Base-by-base conservation (phyloP, 1,284 basidiomycete genomes). In the Malassezia caprae region DNA sequence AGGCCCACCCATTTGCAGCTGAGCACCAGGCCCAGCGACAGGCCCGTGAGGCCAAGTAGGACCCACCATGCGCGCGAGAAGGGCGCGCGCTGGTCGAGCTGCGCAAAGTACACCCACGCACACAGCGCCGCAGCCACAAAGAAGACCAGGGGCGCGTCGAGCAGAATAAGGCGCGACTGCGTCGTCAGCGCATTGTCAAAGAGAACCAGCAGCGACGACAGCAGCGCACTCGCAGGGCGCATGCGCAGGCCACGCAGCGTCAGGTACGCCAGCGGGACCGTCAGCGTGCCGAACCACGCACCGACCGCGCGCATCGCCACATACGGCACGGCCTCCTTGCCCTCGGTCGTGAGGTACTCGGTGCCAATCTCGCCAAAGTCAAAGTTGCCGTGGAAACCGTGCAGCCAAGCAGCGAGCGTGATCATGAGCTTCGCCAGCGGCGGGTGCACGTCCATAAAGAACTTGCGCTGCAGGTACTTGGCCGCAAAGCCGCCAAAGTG, bases 1-100 rank as follows among this genome's bases (percentile, higher is more conserved):
- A 99, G 79, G 7, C 94, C 94, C 49, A 98, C 93, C 94, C 94
- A 98, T 77, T 98, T 99, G 78, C 88, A 90, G 68, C 84, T 87
- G 41, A 87, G 82, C 35, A 94, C 90, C 1, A 90, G 88, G 40
- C 94, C 94, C 17, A 99, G 83, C 0, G 84, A 83, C 17, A 90
- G 78, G 32, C 94, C 94, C 0, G 88, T 87, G 37, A 94, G 80
- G n/a, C 81, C 77, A 21, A 98, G 84, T 84, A 89, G 93, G 0
- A 79, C 79, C 94, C 94, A 99, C 93, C 94, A 98, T 2, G 78
- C 76, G 7, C 81, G 77, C 0, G 87, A 86, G 76, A 96, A 98
- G 0, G 90, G 77, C 21, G 63, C 59, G 40, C 62, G 63, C 65
- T 82, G 84, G 78, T 96, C 87, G 75, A 93, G 87, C 76, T 90